Conservation (phyloP, 345 rosid genomes). For the Pelargonium nanum region DNA sequence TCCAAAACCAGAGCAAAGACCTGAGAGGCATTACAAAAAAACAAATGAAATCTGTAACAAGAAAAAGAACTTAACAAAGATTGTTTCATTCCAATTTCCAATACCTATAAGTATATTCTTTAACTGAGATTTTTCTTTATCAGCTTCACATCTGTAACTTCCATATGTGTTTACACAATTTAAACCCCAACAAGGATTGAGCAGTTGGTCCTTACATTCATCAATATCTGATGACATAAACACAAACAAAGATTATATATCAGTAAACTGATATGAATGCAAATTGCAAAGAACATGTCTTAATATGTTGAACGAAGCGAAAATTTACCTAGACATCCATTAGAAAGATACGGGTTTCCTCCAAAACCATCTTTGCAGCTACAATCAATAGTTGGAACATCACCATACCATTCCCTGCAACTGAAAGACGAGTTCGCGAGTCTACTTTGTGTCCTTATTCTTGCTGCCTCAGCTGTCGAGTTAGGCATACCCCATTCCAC, state of each 20-base stretch:
- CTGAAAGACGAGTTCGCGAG: not conserved
- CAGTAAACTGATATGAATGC: too few species aligned
- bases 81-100: too few species aligned
- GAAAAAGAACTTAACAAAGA: too few species aligned
- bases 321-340: not conserved
- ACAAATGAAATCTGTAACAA: too few species aligned
- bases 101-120: not conserved
- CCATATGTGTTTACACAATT: not conserved
- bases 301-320: not conserved
- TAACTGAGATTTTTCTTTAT: not conserved
- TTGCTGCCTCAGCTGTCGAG: not conserved
- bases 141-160: not conserved
- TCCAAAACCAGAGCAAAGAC: constrained; percentile 1
- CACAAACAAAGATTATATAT: not conserved
- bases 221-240: constrained; percentile 3
- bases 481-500: constrained; percentile 5
- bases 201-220: constrained; percentile 6
- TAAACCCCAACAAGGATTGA: not conserved
- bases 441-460: not conserved
- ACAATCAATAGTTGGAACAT: not conserved
- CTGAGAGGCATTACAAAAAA: not conserved
- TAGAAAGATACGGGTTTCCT: not conserved
- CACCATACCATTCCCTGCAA: not conserved
- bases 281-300: too few species aligned
- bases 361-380: not conserved